Conservation (phyloP, 1,284 basidiomycete species). For the Apiotrichum veenhuisii region DNA sequence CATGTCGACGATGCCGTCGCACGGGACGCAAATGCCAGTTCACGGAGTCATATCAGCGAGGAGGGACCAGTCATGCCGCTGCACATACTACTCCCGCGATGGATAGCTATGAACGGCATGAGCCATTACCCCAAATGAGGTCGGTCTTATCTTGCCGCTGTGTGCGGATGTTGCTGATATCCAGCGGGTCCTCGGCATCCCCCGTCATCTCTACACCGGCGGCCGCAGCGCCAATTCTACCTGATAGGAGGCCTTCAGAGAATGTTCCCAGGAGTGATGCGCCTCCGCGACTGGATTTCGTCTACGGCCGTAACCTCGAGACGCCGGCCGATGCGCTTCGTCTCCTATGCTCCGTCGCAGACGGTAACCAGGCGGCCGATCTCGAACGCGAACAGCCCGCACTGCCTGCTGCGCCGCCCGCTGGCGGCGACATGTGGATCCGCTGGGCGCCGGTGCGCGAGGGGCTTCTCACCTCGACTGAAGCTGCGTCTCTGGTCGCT, state of each 20-base stretch:
- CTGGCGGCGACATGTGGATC: constrained; percentile 15
- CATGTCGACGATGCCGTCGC: constrained; percentile 20
- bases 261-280: not conserved
- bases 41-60: constrained; percentile 6
- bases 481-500: constrained; percentile 13
- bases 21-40: constrained; percentile 22
- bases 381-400: not conserved
- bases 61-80: too few relatives aligned
- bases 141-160: too few relatives aligned
- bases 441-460: constrained; percentile 24
- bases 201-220: not conserved
- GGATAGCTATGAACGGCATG: too few relatives aligned
- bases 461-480: constrained; percentile 20
- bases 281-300: constrained; percentile 10
- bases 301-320: constrained; percentile 20
- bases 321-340: constrained; percentile 24
- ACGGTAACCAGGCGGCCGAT: constrained; percentile 2
- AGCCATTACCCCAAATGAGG: too few relatives aligned
- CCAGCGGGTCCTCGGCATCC: too few relatives aligned
- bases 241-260: not conserved
- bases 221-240: too few relatives aligned
- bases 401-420: not conserved
- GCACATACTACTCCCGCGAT: too few relatives aligned
- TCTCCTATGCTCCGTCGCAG: constrained; percentile 20
- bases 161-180: too few relatives aligned